Conservation (phyloP, 106 monocot species). For the Dioscorea zingiberensis region DNA sequence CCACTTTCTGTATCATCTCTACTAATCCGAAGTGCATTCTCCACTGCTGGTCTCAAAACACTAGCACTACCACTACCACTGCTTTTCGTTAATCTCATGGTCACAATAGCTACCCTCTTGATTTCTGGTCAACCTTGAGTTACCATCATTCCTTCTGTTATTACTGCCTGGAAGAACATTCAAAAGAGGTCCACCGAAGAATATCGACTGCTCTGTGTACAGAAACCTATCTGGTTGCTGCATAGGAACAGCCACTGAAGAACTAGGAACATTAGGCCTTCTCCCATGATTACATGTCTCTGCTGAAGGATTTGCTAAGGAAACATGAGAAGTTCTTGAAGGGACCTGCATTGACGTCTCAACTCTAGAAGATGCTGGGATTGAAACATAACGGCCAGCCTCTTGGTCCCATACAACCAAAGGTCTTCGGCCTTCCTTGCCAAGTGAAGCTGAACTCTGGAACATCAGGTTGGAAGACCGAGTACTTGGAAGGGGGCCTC, state of each 20-base stretch:
- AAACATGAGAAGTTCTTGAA: constrained; percentile 12
- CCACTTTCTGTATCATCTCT: too few species aligned
- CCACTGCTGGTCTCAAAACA: too few species aligned
- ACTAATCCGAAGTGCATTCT: too few species aligned
- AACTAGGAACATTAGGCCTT: constrained; percentile 19
- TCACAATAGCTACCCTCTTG: constrained; percentile 18
- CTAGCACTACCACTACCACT: too few species aligned
- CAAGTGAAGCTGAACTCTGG: constrained; percentile 31
- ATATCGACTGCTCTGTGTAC: constrained; percentile 86
- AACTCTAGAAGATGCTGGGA: constrained; percentile 28
- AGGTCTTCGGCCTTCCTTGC: constrained; percentile 48
- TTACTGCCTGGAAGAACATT: constrained; percentile 25
- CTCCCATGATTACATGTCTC: constrained; percentile 16
- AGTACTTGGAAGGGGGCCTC: constrained; percentile 25
- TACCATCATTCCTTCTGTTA: constrained; percentile 13
- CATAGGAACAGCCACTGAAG: constrained; percentile 6
- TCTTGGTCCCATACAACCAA: constrained; percentile 98
- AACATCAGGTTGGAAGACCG: constrained; percentile 63
- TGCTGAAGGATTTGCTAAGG: constrained; percentile 23
- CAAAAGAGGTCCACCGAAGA: constrained; percentile 89
- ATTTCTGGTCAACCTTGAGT: constrained; percentile 10
- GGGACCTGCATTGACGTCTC: constrained; percentile 25
- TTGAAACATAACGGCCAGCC: constrained; percentile 85
- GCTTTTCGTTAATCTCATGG: too few species aligned
- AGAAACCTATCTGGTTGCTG: constrained; percentile 53